phyloP scores from a whole-genome alignment of 257 asterid species.

The Agastache rugosa region DNA sequence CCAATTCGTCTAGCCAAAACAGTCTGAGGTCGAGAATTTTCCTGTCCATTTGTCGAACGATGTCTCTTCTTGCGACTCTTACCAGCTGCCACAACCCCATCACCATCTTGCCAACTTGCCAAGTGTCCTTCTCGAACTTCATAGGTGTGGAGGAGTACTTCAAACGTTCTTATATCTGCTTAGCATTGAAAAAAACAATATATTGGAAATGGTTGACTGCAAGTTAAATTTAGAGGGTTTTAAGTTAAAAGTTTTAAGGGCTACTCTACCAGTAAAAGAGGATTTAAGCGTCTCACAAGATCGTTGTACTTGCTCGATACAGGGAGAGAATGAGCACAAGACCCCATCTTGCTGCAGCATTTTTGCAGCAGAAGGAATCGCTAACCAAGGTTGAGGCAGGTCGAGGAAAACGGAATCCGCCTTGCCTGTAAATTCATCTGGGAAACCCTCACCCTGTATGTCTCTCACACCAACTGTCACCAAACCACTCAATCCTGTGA shows the following conservation, averaged over 20 bases:
- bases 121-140: slow-evolving; percentile 77
- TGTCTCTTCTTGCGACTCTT: slow-evolving; percentile 77
- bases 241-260: neutral
- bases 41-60: slow-evolving; percentile 53
- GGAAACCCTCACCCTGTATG: slow-evolving; percentile 94
- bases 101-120: slow-evolving; percentile 60
- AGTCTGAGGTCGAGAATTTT: slow-evolving; percentile 47
- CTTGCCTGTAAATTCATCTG: slow-evolving; percentile 68
- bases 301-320: slow-evolving; percentile 96
- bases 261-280: slow-evolving; percentile 64
- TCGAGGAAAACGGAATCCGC: slow-evolving; percentile 91
- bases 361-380: slow-evolving; percentile 88
- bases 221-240: neutral
- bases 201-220: neutral
- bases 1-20: slow-evolving; percentile 70
- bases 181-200: slow-evolving; percentile 26
- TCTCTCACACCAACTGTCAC: slow-evolving; percentile 92
- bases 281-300: slow-evolving; percentile 76
- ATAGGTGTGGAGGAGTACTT: slow-evolving; percentile 78
- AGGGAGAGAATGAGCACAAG: slow-evolving; percentile 94
- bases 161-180: slow-evolving; percentile 86
- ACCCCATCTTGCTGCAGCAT: slow-evolving; percentile 93
- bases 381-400: slow-evolving; percentile 98
- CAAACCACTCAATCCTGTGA: slow-evolving; percentile 72
- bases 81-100: slow-evolving; percentile 42